These are phyloP conservation scores for Mucor mucedo DNA, from an alignment of 371 early-diverging fungal species.

Conservation along the genomic window DNA sequence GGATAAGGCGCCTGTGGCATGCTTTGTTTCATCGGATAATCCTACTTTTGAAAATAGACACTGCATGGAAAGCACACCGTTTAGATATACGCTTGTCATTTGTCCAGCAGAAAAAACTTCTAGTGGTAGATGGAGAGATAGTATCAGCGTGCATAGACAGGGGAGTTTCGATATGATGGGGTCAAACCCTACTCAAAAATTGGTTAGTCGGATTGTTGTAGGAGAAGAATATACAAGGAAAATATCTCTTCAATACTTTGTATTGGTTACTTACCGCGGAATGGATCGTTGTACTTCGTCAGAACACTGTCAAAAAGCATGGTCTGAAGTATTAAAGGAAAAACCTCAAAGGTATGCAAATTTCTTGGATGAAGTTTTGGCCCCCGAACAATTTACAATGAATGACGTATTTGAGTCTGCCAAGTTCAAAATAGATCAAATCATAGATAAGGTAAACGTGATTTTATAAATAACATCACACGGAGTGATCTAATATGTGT, in stretches of 20 bases:
- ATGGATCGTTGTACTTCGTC: conserved; percentile 28
- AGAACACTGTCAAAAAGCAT: conserved; percentile 19
- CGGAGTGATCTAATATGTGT: no score
- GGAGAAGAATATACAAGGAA: conserved; percentile 3
- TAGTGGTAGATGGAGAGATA: conserved; percentile 12
- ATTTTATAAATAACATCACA: neutral
- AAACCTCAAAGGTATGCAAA: conserved; percentile 26
- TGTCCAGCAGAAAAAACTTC: conserved; percentile 22
- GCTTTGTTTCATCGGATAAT: conserved; percentile 44
- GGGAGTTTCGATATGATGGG: conserved; percentile 30
- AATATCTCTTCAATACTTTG: conserved; percentile 38
- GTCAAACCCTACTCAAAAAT: conserved; percentile 10
- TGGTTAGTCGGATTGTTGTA: neutral
- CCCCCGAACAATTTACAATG: conserved; percentile 29
- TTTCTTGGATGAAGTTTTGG: conserved; percentile 34
- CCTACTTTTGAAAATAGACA: conserved; percentile 28
- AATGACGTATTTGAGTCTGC: conserved; percentile 39
- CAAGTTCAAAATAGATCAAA: conserved; percentile 33
- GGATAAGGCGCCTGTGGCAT: conserved; percentile 33
- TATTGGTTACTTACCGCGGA: conserved; percentile 38
- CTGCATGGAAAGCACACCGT: conserved; percentile 10
- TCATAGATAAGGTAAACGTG: conserved; percentile 38
- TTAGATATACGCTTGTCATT: conserved; percentile 35
- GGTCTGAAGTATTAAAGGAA: conserved; percentile 29
- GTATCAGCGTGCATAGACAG: conserved; percentile 23